phyloP scores from a whole-genome alignment of 2,329 filamentous ascomycete species.

The Claviceps spartinae region DNA sequence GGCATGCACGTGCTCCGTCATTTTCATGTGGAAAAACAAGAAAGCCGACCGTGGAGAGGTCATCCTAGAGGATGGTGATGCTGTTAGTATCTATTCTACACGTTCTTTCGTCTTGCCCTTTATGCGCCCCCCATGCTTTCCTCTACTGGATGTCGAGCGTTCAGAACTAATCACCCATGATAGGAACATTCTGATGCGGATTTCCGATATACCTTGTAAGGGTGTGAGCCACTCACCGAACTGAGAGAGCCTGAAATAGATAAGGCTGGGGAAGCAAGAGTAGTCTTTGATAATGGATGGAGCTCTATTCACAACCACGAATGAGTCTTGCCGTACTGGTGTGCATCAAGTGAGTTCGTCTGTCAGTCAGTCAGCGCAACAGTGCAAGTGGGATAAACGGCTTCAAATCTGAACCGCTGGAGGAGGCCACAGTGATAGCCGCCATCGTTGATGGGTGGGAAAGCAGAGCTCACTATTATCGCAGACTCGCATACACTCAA shows the following conservation, averaged over 20 bases:
- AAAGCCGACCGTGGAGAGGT: constrained; percentile 40
- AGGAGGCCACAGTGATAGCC: too few relatives aligned
- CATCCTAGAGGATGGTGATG: constrained; percentile 31
- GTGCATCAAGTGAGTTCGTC: too few relatives aligned
- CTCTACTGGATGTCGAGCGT: not conserved
- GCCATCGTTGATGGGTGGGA: too few relatives aligned
- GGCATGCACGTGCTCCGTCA: constrained; percentile 26
- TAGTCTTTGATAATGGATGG: not conserved
- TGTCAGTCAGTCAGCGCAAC: too few relatives aligned
- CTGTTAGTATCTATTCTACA: constrained; percentile 22
- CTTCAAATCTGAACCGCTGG: too few relatives aligned
- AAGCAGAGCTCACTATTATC: too few relatives aligned
- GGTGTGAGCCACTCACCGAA: not conserved
- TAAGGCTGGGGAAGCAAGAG: too few relatives aligned
- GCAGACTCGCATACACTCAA: too few relatives aligned
- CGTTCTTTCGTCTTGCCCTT: too few relatives aligned
- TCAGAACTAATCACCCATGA: not conserved
- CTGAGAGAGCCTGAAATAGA: not conserved
- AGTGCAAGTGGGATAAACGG: too few relatives aligned
- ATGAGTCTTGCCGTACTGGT: too few relatives aligned
- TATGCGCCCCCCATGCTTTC: not conserved
- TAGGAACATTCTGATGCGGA: not conserved
- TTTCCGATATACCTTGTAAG: constrained; percentile 4
- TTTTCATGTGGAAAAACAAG: constrained; percentile 30
- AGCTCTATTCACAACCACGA: too few relatives aligned